Base-by-base conservation (phyloP, 768 basidiomycete genomes). In the Kwoniella mangroviensis region DNA sequence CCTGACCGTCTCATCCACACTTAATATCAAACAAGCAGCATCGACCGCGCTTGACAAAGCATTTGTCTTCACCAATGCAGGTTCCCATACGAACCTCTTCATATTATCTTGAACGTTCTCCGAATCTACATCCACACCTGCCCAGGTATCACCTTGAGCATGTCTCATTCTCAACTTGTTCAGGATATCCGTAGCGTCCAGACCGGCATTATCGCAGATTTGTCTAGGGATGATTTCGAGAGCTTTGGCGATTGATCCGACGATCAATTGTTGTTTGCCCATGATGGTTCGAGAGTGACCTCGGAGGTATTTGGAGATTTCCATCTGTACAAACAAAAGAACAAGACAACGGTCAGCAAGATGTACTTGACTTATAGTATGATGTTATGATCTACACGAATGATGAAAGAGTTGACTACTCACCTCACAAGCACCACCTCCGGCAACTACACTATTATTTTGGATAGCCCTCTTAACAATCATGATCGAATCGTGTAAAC, bases 1-100 rank as follows among this genome's bases (percentile, higher is more conserved):
- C 73, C 92, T 87, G 34, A 98, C 94, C 5, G 97, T 99, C 86
- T 99, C 97, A 79, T 99, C 97, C 3, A 99, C 92, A 73, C 92
- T 94, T 67, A 99, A 85, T 75, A 98, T 93, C 82, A 99, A 83
- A 84, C 92, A 98, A 12, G 97, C 96, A 11, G 97, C 97, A 84
- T 99, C 97, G 11, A 92, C 87, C 5, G 97, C 97, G 79, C 95
- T 96, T 83, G 89, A 91, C 79, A 99, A 90, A 24, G 97, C 97
- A 79, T 99, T 99, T 56, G 90, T 84, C 85, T 98, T 99, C 78
- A 98, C 92, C 69, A 98, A 86, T 72, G 91, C 91, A 17, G 97
- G 96, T 81, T 98, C 97, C 96, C 97, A 98, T 9, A 99, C 96
- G 79, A 98, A 99, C 55, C 92, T 91, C 63, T 93, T 93, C 90